Evolutionary conservation across 106 monocot species (phyloP).

Genomic region (Allium cepa): DNA sequence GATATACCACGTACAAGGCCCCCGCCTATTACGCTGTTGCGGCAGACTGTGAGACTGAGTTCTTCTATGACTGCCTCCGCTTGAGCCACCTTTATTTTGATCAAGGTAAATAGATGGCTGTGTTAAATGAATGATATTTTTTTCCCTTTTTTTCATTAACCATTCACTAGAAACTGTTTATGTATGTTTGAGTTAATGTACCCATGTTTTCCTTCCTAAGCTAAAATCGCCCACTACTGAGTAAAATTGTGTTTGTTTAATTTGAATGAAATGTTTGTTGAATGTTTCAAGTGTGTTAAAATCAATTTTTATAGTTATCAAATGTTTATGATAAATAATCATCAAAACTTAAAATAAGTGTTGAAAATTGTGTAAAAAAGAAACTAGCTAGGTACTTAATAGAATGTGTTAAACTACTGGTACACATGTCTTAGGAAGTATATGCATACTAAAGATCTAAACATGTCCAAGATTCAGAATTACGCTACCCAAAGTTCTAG

Average conservation of each 20-base stretch:
- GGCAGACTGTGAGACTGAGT: conserved; percentile 24
- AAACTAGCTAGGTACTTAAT: too few species aligned
- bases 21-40: conserved; percentile 29
- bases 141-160: background rate
- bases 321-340: too few species aligned
- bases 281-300: too few species aligned
- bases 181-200: background rate
- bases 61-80: conserved; percentile 12
- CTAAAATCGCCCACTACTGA: background rate
- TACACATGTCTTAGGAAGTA: too few species aligned
- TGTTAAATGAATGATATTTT: background rate
- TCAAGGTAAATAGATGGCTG: too few species aligned
- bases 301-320: too few species aligned
- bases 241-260: background rate
- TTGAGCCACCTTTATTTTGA: conserved; percentile 1
- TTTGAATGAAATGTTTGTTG: background rate
- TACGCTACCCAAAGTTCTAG: too few species aligned
- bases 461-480: too few species aligned
- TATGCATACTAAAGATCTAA: too few species aligned
- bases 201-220: background rate
- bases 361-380: too few species aligned
- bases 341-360: too few species aligned
- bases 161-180: background rate
- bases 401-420: too few species aligned
- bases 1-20: conserved; percentile 24